Base-by-base conservation (phyloP, 768 basidiomycete species). In the Trametes sanguinea region DNA sequence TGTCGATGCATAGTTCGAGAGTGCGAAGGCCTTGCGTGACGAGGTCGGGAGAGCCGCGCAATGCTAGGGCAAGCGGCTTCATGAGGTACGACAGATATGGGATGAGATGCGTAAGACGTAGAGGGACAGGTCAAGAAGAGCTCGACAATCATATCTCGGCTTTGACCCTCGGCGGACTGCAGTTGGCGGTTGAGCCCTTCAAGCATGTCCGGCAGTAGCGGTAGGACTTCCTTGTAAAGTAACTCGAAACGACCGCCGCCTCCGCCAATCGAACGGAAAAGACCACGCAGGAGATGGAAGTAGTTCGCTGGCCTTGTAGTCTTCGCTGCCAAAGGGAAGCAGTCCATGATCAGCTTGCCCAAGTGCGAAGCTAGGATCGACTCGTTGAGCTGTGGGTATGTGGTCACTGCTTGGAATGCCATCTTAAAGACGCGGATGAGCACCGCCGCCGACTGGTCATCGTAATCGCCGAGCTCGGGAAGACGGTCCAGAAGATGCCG, bases 1-100 rank as follows among this genome's bases (percentile, higher is more conserved):
- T 99, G 78, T 99, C 97, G 69, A 98, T 96, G 76, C 96, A 98
- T n/a, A 99, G 81, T 74, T 99, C 97, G 61, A 99, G 84, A 0
- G 97, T 99, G 6, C 97, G 85, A 29, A 99, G 78, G 47, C 97
- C 97, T 77, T 99, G 97, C 27, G 94, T 89, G 56, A 98, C 90
- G 48, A 97, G 85, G 56, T 99, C 97, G 6, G 88, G 84, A 42
- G 84, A 86, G 40, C 95, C 95, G 53, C 89, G 85, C 54, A 99
- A 78, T 7, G 97, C 95, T 52, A 95, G 80, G 2, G 95, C 94
- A 32, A 99, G 81, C 0, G 97, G 97, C 66, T 94, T 91, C 95
- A 98, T 98, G 59, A 99, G 82, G 70, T 98, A 95, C 14, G 88
- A 86, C 51, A 99, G 85, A 76, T 97, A 94, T 1, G 97, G 97